phyloP scores from a whole-genome alignment of 202 grass and related monocot genomes.

The Brachypodium distachyon region DNA sequence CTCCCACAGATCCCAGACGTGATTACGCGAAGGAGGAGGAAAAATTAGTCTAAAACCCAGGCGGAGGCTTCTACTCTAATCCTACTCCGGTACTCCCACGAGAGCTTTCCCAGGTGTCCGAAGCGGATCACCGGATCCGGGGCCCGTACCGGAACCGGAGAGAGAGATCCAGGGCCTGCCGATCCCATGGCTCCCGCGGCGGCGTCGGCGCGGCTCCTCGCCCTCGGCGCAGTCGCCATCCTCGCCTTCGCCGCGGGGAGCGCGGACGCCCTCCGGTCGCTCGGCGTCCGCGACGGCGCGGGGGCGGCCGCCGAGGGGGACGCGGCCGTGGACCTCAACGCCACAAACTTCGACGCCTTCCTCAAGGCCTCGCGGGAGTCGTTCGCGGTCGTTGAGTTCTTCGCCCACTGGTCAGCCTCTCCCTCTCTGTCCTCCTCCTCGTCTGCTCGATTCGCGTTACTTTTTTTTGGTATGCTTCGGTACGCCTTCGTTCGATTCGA shows the following conservation, averaged over 20 bases:
- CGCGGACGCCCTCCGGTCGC: conserved; percentile 46
- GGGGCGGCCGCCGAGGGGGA: conserved; percentile 16
- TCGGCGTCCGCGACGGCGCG: conserved; percentile 24
- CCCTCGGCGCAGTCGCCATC: not conserved
- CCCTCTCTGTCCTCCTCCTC: not conserved
- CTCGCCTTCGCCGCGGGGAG: not conserved
- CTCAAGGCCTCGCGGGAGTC: conserved; percentile 50
- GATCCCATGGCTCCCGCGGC: conserved; percentile 53
- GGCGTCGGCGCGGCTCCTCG: not conserved
- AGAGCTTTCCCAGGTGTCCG: conserved; percentile 9
- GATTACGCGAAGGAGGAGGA: not conserved
- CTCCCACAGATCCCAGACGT: not conserved
- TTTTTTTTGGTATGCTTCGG: not conserved
- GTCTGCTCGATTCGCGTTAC: not conserved
- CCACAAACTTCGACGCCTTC: conserved; percentile 55
- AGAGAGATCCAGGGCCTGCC: conserved; percentile 10
- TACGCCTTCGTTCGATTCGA: not conserved
- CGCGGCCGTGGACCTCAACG: conserved; percentile 78
- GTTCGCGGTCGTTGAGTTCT: conserved; percentile 96
- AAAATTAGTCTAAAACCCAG: conserved; percentile 13
- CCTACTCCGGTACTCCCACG: not conserved
- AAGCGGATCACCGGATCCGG: not conserved
- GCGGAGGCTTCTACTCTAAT: not conserved
- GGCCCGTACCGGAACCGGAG: not conserved
- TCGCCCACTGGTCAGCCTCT: conserved; percentile 60